These are phyloP conservation scores for Cucurbita moschata DNA, from an alignment of 306 rosid genomes.

Conservation along the genomic window DNA sequence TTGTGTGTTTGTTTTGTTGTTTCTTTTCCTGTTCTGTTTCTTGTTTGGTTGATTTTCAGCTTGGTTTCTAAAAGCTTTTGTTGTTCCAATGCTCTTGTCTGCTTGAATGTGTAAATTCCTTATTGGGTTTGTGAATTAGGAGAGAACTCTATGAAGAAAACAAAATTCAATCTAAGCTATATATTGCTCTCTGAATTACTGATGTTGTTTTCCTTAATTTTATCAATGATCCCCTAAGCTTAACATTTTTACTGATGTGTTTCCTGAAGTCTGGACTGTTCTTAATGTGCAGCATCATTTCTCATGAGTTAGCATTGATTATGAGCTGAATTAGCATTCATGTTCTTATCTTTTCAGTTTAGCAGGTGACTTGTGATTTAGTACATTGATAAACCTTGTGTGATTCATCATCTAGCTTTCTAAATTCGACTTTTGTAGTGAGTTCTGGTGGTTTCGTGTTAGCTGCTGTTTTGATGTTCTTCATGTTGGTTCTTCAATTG, in stretches of 20 bases:
- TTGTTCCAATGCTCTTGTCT: slow-evolving; percentile 15
- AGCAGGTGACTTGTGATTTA: background rate
- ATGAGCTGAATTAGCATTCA: background rate
- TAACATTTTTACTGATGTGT: background rate
- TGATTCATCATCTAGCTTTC: background rate
- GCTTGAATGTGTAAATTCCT: slow-evolving; percentile 17
- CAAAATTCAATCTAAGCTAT: slow-evolving; percentile 6
- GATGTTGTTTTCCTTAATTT: slow-evolving; percentile 3
- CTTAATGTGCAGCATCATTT: background rate
- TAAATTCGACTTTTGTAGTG: background rate
- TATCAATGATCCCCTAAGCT: background rate
- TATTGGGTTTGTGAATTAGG: slow-evolving; percentile 5
- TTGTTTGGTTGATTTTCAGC: background rate
- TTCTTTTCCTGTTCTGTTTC: background rate
- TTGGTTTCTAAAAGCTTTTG: background rate
- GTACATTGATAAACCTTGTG: background rate
- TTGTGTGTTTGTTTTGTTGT: slow-evolving; percentile 6
- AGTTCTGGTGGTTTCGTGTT: background rate
- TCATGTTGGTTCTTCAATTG: background rate
- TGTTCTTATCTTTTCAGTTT: background rate
- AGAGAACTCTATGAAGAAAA: slow-evolving; percentile 5
- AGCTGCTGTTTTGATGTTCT: background rate
- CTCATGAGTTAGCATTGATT: background rate
- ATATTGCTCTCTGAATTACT: slow-evolving; percentile 10
- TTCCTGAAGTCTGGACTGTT: background rate